Evolutionary conservation across 495 filamentous ascomycete genomes (phyloP), one percentile per base, ranked within the genome.

Genomic region (Penicillium bialowiezense): DNA sequence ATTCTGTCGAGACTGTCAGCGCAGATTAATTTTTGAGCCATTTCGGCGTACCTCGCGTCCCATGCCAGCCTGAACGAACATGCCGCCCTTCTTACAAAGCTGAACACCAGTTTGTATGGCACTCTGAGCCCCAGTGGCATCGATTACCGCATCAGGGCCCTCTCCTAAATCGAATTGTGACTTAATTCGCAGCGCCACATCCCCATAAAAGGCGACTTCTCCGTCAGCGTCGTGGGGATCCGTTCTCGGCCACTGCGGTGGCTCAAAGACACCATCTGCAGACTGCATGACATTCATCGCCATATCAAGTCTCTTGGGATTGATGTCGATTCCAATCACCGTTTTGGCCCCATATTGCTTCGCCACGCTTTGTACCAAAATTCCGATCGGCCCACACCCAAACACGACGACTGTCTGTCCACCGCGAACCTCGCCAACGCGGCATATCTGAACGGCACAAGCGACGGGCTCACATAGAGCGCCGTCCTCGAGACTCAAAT

Each of bases 51-150:
- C 83, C 15, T 80, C 63, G 59, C 81, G 83, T 45, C 89, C 90
- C 81, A 95, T 90, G 15, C 90, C 90, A 54, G 80, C 90, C 70
- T 95, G 90, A 2, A 95, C 88, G 62, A 89, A 93, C 0, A 83
- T 87, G 10, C 90, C 91, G 4, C 91, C 91, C 36, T 76, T 69
- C 48, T 83, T 75, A 5, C 88, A 75, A 21, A 78, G 71, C 66
- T 92, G 82, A 41, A 95, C 75, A 4, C 78, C 81, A 0, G 84
- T 77, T 65, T 91, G 84, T 59, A 95, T 88, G 42, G 80, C 87
- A 3, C 79, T 74, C 62, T 90, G 83, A 2, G 88, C 91, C 20
- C 91, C 91, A n/a, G 77, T 82, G 12, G 88, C 90, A 67, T 95
- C 91, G 46, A 96, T 86, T n/a, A 87, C 86, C 5, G 83, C 81